A percentile compares a stretch with the other conserved stretches of the same genome.
These are phyloP conservation scores for Curvularia lunata DNA, from an alignment of 2,329 filamentous ascomycete species.

Conservation along the genomic window DNA sequence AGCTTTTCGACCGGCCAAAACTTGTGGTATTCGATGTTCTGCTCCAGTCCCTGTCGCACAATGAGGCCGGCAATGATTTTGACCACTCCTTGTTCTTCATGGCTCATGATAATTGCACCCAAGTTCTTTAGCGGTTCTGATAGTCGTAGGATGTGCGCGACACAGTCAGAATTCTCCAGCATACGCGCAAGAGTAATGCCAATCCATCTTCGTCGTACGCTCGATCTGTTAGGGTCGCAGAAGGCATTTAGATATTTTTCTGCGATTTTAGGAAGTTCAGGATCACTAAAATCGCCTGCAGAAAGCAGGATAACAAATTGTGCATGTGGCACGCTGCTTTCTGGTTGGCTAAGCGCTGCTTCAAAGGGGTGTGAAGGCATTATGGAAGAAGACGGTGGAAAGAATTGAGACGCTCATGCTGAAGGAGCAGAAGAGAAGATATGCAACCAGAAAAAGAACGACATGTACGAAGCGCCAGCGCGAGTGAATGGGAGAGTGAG, in stretches of 20 bases:
- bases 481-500: not conserved
- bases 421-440: not conserved
- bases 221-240: conserved; percentile 26
- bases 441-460: not conserved
- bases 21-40: conserved; percentile 28
- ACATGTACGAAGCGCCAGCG: conserved; percentile 4
- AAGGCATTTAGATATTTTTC: conserved; percentile 39
- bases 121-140: conserved; percentile 23
- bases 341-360: conserved; percentile 29
- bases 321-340: conserved; percentile 26
- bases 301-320: conserved; percentile 27
- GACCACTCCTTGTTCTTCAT: conserved; percentile 35
- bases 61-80: conserved; percentile 42
- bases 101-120: conserved; percentile 34
- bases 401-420: conserved; percentile 12
- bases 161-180: conserved; percentile 26
- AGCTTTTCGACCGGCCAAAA: conserved; percentile 41
- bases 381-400: conserved; percentile 2
- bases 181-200: conserved; percentile 40
- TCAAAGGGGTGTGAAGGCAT: conserved; percentile 29
- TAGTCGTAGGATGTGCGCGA: conserved; percentile 22
- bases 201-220: conserved; percentile 37
- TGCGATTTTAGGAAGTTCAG: conserved; percentile 21
- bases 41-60: conserved; percentile 33
- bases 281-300: conserved; percentile 15